Conservation (phyloP, 2,329 filamentous ascomycete species). For the Fusarium subglutinans region DNA sequence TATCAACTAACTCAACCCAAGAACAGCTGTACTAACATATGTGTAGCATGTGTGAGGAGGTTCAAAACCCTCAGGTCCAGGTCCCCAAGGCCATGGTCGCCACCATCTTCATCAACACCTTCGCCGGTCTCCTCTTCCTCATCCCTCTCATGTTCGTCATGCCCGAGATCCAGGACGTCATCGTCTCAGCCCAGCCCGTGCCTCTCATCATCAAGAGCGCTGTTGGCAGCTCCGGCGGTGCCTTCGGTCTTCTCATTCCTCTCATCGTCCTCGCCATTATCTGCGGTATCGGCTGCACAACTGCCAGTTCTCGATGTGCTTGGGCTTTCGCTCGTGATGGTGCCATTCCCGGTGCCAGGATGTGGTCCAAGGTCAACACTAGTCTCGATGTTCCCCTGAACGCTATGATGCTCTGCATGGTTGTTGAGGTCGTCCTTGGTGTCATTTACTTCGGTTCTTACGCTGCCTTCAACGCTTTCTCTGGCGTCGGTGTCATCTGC, state of each 20-base stretch:
- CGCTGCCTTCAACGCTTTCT: constrained; percentile 13
- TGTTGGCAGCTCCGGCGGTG: not conserved
- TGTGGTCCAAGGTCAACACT: constrained; percentile 4
- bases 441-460: constrained; percentile 15
- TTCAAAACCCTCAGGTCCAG: constrained; percentile 71
- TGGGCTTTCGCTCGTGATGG: constrained; percentile 18
- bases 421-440: not conserved
- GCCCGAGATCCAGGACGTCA: constrained; percentile 66
- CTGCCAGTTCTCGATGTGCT: constrained; percentile 9
- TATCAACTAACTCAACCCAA: not conserved
- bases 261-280: constrained; percentile 3
- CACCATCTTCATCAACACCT: constrained; percentile 72
- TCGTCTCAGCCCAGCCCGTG: constrained; percentile 67
- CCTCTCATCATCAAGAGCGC: constrained; percentile 66
- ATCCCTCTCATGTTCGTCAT: constrained; percentile 76
- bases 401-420: constrained; percentile 15
- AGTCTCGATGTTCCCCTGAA: constrained; percentile 3
- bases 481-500: constrained; percentile 1
- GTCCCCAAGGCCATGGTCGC: constrained; percentile 77
- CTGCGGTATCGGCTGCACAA: constrained; percentile 15
- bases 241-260: not conserved
- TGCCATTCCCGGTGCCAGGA: constrained; percentile 4
- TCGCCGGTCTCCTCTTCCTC: constrained; percentile 73
- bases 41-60: constrained; percentile 76
- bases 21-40: not conserved